Evolutionary conservation across 768 basidiomycete species (phyloP).

Genomic region (Tricholoma bakamatsutake): DNA sequence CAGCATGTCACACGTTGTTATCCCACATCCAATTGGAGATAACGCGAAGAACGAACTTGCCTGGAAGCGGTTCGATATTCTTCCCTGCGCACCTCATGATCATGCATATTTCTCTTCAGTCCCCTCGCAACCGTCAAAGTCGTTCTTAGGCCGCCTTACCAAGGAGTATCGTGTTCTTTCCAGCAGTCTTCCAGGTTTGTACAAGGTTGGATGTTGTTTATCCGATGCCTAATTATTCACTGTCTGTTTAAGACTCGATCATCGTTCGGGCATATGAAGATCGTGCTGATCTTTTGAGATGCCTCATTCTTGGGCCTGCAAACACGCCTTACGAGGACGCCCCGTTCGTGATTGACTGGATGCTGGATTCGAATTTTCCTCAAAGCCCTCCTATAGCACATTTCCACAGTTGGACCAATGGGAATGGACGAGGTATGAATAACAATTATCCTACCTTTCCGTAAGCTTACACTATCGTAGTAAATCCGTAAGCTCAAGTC

Average conservation of each 20-base stretch:
- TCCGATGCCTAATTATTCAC: neutral
- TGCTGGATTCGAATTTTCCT: slow-evolving; percentile 80
- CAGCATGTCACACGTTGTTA: neutral
- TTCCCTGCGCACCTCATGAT: slow-evolving; percentile 70
- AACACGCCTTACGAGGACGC: slow-evolving; percentile 96
- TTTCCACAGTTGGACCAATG: slow-evolving; percentile 93
- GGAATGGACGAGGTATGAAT: slow-evolving; percentile 74
- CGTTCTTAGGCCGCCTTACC: slow-evolving; percentile 68
- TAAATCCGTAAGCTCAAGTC: slow-evolving; percentile 63
- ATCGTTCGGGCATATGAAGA: slow-evolving; percentile 89
- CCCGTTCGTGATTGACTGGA: slow-evolving; percentile 94
- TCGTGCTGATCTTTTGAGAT: slow-evolving; percentile 79
- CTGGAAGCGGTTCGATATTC: slow-evolving; percentile 82
- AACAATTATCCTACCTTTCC: neutral
- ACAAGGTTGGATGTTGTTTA: neutral
- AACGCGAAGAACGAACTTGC: slow-evolving; percentile 29
- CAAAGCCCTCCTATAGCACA: slow-evolving; percentile 80
- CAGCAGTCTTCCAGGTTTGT: slow-evolving; percentile 75
- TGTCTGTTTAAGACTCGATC: slow-evolving; percentile 58
- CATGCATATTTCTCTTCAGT: slow-evolving; percentile 71
- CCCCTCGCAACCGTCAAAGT: slow-evolving; percentile 60
- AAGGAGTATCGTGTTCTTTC: slow-evolving; percentile 81
- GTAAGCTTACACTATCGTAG: slow-evolving; percentile 24
- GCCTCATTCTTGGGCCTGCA: slow-evolving; percentile 86
- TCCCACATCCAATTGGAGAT: neutral